Evolutionary conservation across 352 stramenopile genomes (phyloP), one percentile per base, ranked within the genome.

Genomic region (Globisporangium radiosum): DNA sequence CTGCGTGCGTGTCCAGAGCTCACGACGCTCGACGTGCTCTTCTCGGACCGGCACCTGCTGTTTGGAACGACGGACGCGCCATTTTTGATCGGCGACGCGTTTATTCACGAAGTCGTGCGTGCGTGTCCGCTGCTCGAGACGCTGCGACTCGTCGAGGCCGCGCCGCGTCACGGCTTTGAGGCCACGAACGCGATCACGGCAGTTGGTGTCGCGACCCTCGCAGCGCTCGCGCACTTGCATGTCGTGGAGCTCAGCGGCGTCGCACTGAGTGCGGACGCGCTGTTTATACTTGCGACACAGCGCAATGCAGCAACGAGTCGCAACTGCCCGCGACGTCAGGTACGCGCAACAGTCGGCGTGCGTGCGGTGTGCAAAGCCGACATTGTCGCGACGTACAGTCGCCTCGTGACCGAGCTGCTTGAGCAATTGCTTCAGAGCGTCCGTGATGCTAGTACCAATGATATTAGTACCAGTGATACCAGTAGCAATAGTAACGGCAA

Each of bases 21-120:
- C 25, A 65, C 38, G 10, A 62, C 37, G 4, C 50, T 75, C 39
- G 40, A 67, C 4, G 56, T 75, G 36, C 37, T 62, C 15, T 59
- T 75, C 33, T 75, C 68, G 19, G 65, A 75, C 36, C 68, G 63
- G 25, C 63, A 68, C 45, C n/a, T 65, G n/a, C 55, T 61, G 38
- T 65, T 65, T 54, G 64, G 64, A n/a, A 56, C 61, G 13, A 55
- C 54, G 1, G 56, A 73, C 3, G 42, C 39, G 2, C 7, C 40
- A 4, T 52, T 68, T 4, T 43, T 57, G 25, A 64, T 71, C 9
- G 65, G 56, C n/a, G 64, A 75, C 54, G 47, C 62, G 36, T 75
- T 75, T 53, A 19, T 75, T 4, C 25, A 39, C 15, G n/a, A 60
- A 43, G 38, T 75, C 33, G 51, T 53, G 5, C 48, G 51, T 40